Evolutionary conservation across 2,329 filamentous ascomycete species (phyloP), one percentile per base, ranked within the genome.

Genomic region (Chrysosphaeria jannelii): DNA sequence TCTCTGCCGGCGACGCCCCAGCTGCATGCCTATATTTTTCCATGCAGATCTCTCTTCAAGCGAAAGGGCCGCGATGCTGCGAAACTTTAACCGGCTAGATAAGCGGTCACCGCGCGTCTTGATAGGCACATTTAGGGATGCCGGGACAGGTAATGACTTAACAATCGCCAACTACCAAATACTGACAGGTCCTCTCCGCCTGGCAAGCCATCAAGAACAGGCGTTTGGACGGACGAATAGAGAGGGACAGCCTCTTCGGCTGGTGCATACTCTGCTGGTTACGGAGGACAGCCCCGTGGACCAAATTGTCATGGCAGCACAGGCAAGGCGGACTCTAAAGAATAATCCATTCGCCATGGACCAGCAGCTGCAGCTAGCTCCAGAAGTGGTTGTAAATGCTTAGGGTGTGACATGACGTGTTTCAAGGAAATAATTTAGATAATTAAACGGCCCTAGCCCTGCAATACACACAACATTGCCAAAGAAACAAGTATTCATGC

Each of bases 211-310:
- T 19, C 28, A 31, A 21, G 28, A 31, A 22, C 32, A 34, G 29
- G 32, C 32, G 6, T 34, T 34, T 31, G 29, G 30, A 2, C 32
- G 32, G 16, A 34, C 32, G 10, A 34, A 34, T 29, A 30, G 32
- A 19, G 29, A 31, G 28, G 32, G 32, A 23, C 32, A 34, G 25
- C 25, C 27, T 12, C 24, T 34, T 22, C 22, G 6, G n/a, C 28
- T 35, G 23, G 29, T 29, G 19, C 33, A 35, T 19, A 19, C 15
- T 12, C 27, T 35, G 26, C 28, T 34, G 3, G 27, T 33, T 7
- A 26, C 25, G 1, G 33, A 31, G 10, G 33, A 35, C 22, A 35
- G 29, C 24, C 29, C 33, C 5, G 28, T 29, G 1, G 32, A 34
- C 23, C 31, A 30, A 11, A 26, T 34, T 10, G 24, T 35, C 14